Evolutionary conservation across 2,329 filamentous ascomycete species (phyloP).

Genomic region (Massarina eburnea): DNA sequence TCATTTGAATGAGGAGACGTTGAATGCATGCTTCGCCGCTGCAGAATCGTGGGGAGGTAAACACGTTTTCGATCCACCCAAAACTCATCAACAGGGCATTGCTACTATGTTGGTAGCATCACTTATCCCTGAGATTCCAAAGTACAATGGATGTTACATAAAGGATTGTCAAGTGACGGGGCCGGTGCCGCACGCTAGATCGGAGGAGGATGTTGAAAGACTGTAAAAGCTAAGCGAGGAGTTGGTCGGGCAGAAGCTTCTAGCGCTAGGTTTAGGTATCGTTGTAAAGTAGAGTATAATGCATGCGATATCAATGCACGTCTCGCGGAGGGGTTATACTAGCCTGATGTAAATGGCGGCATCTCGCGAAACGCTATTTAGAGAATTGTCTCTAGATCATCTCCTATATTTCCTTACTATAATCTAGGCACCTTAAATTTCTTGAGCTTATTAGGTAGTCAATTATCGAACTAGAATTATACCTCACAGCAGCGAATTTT

Average conservation of each 20-base stretch:
- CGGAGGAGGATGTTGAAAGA: neutral
- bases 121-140: neutral
- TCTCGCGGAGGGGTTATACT: too few species aligned
- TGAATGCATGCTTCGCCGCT: neutral
- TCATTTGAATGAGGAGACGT: neutral
- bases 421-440: too few species aligned
- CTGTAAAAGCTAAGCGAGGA: neutral
- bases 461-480: too few species aligned
- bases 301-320: too few species aligned
- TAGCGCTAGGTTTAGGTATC: too few species aligned
- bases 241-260: neutral
- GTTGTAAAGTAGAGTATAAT: too few species aligned
- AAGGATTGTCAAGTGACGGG: neutral
- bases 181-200: neutral
- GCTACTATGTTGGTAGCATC: neutral
- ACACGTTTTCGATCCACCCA: neutral
- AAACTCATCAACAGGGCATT: neutral
- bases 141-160: neutral
- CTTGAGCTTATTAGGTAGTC: too few species aligned
- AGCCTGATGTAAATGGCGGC: too few species aligned
- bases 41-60: neutral
- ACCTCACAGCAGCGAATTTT: too few species aligned
- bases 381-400: too few species aligned
- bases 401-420: too few species aligned
- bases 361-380: too few species aligned